Conservation (phyloP, 1,284 basidiomycete genomes). For the Cystobasidium pallidum region DNA sequence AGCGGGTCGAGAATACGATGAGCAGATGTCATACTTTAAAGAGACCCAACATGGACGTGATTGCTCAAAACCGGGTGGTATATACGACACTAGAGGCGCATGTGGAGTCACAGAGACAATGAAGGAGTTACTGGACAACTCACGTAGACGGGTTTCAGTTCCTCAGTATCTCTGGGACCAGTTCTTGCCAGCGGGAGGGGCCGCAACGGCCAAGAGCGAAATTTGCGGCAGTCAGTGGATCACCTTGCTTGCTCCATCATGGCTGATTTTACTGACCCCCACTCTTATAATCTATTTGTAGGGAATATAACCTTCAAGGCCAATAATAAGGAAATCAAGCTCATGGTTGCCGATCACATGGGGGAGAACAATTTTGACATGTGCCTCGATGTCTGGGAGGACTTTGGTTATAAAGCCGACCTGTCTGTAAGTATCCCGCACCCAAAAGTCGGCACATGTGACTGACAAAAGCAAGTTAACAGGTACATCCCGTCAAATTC, state of each 20-base stretch:
- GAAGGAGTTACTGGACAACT: background rate
- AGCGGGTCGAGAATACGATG: constrained; percentile 2
- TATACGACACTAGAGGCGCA: background rate
- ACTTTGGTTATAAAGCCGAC: constrained; percentile 2
- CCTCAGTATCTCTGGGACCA: background rate
- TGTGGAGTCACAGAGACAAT: background rate
- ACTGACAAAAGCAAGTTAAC: background rate
- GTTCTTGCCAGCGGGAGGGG: background rate
- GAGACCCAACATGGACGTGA: background rate
- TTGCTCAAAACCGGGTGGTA: background rate
- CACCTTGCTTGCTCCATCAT: background rate
- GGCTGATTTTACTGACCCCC: background rate
- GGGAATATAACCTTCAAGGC: constrained; percentile 11
- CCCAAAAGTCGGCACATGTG: background rate
- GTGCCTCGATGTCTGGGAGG: background rate
- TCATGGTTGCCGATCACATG: constrained; percentile 20
- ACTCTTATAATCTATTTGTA: background rate
- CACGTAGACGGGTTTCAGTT: background rate
- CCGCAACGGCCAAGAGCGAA: background rate
- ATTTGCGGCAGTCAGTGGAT: constrained; percentile 2
- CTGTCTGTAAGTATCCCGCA: background rate
- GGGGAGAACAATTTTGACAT: constrained; percentile 2
- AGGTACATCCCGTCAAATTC: constrained; percentile 6
- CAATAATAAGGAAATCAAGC: background rate
- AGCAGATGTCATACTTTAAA: background rate